A percentile compares a stretch with the other conserved stretches of the same genome.
phyloP scores from a whole-genome alignment of 169 alveolate genomes.

The Plasmodium fragile region DNA sequence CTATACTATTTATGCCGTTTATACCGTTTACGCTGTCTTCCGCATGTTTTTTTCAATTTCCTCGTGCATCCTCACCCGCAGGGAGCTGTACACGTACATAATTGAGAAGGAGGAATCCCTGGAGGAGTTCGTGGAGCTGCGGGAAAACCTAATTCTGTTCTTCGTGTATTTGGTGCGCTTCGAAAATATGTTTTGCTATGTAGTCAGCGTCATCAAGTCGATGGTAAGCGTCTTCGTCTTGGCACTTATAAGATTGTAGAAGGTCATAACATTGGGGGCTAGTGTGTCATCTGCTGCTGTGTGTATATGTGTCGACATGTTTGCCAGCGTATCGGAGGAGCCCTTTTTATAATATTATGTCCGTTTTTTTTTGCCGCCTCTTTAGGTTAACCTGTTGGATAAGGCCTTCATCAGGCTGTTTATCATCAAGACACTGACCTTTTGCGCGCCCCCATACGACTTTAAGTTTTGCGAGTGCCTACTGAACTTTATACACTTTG shows the following conservation, averaged over 20 bases:
- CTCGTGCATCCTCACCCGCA: neutral
- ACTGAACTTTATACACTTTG: constrained; percentile 35
- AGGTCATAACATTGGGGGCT: neutral
- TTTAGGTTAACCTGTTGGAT: constrained; percentile 64
- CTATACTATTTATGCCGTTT: too few relatives aligned
- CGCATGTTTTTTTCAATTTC: neutral
- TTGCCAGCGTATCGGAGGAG: neutral
- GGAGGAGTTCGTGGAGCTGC: constrained; percentile 48
- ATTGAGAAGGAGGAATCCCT: constrained; percentile 63
- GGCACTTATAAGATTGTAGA: neutral
- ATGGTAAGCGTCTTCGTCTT: constrained; percentile 31
- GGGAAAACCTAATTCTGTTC: constrained; percentile 52
- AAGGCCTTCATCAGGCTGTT: constrained; percentile 80
- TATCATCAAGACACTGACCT: constrained; percentile 76
- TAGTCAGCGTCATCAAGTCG: constrained; percentile 38
- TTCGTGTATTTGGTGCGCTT: constrained; percentile 51
- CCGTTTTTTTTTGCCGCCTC: neutral
- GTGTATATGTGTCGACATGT: neutral
- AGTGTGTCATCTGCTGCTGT: neutral
- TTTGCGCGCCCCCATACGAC: constrained; percentile 82
- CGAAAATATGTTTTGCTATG: constrained; percentile 73
- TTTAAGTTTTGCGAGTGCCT: constrained; percentile 72
- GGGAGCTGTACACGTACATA: constrained; percentile 63
- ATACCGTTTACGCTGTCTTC: neutral
- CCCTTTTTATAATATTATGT: neutral